phyloP scores from a whole-genome alignment of 1,284 basidiomycete genomes.

The Marasmius oreades region DNA sequence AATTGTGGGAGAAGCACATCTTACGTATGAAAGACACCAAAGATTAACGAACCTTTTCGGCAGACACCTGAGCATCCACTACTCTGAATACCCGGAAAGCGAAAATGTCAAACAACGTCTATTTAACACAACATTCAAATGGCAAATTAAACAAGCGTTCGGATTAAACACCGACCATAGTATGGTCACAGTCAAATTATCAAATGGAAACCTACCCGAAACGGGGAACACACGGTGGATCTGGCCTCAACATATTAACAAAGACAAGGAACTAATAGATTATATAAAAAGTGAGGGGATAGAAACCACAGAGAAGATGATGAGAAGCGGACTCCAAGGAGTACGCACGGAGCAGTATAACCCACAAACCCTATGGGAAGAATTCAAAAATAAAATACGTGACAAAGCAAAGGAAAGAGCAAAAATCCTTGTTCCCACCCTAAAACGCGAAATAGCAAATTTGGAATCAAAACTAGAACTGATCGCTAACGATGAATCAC shows the following conservation, averaged over 20 bases:
- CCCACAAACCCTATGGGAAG: conserved; percentile 8
- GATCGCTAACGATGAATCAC: neutral
- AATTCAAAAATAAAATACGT: conserved; percentile 5
- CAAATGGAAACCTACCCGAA: conserved; percentile 16
- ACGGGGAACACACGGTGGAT: conserved; percentile 23
- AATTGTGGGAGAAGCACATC: conserved; percentile 25
- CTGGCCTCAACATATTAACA: conserved; percentile 18
- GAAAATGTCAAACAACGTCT: neutral
- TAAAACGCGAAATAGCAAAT: conserved; percentile 8
- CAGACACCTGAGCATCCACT: conserved; percentile 5
- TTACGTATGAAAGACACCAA: conserved; percentile 6
- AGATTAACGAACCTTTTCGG: conserved; percentile 11
- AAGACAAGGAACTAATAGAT: conserved; percentile 14
- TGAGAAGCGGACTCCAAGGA: neutral
- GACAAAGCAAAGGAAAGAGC: conserved; percentile 8
- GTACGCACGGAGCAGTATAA: conserved; percentile 1
- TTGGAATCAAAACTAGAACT: conserved; percentile 9
- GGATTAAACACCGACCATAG: conserved; percentile 19
- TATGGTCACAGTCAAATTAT: conserved; percentile 16
- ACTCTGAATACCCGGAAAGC: neutral
- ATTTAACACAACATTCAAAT: conserved; percentile 7
- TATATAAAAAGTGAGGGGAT: conserved; percentile 8
- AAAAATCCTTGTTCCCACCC: conserved; percentile 6
- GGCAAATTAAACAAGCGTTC: conserved; percentile 14
- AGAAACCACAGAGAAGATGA: neutral